A percentile compares a stretch with the other conserved stretches of the same genome.
Conservation (phyloP, 805 yeast species). For the Candida endomychidarum region DNA sequence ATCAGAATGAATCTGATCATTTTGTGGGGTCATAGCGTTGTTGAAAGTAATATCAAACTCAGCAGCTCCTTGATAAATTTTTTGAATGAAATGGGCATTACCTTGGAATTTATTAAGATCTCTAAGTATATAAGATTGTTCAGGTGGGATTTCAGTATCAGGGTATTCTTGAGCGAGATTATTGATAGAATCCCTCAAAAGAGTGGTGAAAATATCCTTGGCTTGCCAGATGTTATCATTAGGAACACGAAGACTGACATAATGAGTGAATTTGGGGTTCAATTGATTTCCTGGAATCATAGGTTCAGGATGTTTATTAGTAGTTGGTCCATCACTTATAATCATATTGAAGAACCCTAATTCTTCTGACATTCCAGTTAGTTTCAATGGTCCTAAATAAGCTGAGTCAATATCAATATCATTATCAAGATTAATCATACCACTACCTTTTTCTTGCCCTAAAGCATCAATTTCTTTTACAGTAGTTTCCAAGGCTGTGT, state of each 20-base stretch:
- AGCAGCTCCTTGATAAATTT: conserved; percentile 68
- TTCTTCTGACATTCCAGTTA: conserved; percentile 53
- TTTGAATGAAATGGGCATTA: conserved; percentile 77
- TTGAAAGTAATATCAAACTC: conserved; percentile 72
- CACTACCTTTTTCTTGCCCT: conserved; percentile 12
- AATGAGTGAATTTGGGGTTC: conserved; percentile 64
- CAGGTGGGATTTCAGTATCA: conserved; percentile 40
- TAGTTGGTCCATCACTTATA: conserved; percentile 55
- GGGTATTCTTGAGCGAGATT: conserved; percentile 30
- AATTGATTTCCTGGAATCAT: conserved; percentile 22
- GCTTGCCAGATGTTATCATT: conserved; percentile 75
- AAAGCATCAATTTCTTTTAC: conserved; percentile 9
- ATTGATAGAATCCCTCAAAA: conserved; percentile 69
- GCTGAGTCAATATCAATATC: conserved; percentile 23
- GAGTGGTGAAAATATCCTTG: conserved; percentile 66
- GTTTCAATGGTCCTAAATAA: conserved; percentile 38
- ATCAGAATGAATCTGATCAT: conserved; percentile 37
- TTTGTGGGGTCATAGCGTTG: conserved; percentile 37
- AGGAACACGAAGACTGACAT: conserved; percentile 69
- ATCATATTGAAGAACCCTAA: conserved; percentile 64
- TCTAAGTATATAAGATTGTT: conserved; percentile 53
- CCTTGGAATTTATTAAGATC: conserved; percentile 65
- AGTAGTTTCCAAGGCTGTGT: conserved; percentile 73
- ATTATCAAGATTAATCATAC: conserved; percentile 13
- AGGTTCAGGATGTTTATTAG: conserved; percentile 47